Base-by-base conservation (phyloP, 768 basidiomycete species). In the Saitozyma sp. region DNA sequence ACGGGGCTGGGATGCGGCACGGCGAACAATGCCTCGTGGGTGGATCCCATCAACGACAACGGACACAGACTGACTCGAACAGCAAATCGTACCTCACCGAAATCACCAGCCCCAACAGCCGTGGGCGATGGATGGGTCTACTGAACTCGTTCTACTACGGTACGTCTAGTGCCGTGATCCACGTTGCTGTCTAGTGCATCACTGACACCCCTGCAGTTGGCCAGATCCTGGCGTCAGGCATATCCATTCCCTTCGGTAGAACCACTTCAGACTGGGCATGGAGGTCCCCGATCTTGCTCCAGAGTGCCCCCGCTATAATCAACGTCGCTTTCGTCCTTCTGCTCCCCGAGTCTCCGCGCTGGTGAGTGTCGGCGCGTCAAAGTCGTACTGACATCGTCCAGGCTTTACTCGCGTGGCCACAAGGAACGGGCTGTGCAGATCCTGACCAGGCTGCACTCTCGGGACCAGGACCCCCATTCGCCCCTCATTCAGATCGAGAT, bases 171-270 rank as follows among this genome's bases (percentile, higher is more conserved):
- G 20, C 19, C 17, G 19, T 43, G 14, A 6, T 1, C 19, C 42
- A 29, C 17, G 29, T 17, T 6, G 37, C 11, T 7, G 39, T 16
- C 2, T n/a, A 42, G 45, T 20, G 16, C n/a, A 3, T 2, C 13
- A 53, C 48, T 62, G 38, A 62, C 54, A 9, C 3, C 83, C 29
- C 2, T 29, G 8, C 11, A 68, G 80, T 85, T 46, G 85, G 84
- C 9, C 84, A 85, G 68, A 85, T 86, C 73, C 74, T 81, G 38
- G 85, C 84, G 1, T 83, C 82, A 16, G 85, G 84, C 5, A 84
- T 86, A 82, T 83, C 85, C 81, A 83, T 86, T 11, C 76, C 83
- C 0, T 84, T 83, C 16, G 84, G 84, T 10, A 80, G 75, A 59
- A 83, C 75, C 62, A 45, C 70, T 10, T 82, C 69, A 54, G 79